Evolutionary conservation across 306 rosid genomes (phyloP).

Genomic region (Casuarina equisetifolia): DNA sequence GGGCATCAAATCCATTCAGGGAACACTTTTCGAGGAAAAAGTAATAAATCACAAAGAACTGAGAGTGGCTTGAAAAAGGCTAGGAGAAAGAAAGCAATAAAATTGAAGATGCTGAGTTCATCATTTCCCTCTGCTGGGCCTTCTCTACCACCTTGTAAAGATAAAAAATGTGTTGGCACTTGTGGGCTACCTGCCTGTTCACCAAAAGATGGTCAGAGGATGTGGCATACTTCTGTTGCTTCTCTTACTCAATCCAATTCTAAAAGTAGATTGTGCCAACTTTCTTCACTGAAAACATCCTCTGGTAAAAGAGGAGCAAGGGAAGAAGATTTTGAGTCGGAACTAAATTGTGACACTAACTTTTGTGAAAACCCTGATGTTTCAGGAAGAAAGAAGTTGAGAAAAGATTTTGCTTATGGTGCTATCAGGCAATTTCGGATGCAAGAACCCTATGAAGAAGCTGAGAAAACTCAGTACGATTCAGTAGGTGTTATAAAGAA

Average conservation of each 20-base stretch:
- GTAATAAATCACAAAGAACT: slow-evolving; percentile 29
- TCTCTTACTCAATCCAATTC: slow-evolving; percentile 23
- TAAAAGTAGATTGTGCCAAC: slow-evolving; percentile 13
- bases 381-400: slow-evolving; percentile 43
- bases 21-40: slow-evolving; percentile 24
- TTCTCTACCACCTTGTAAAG: slow-evolving; percentile 28
- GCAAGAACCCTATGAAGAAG: slow-evolving; percentile 30
- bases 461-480: slow-evolving; percentile 17
- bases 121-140: slow-evolving; percentile 31
- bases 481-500: slow-evolving; percentile 20
- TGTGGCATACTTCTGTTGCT: slow-evolving; percentile 15
- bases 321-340: slow-evolving; percentile 29
- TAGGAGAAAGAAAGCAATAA: slow-evolving; percentile 40
- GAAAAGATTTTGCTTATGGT: slow-evolving; percentile 34
- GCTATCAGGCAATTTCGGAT: slow-evolving; percentile 24
- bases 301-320: slow-evolving; percentile 34
- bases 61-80: slow-evolving; percentile 31
- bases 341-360: slow-evolving; percentile 30
- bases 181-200: slow-evolving; percentile 25
- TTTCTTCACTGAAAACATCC: slow-evolving; percentile 30
- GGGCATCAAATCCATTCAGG: slow-evolving; percentile 30
- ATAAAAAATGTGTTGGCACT: slow-evolving; percentile 16
- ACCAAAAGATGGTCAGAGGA: slow-evolving; percentile 31
- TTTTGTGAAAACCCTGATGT: slow-evolving; percentile 27
- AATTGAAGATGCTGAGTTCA: slow-evolving; percentile 27